Conservation (phyloP, 257 asterid genomes). For the Forsythia suspensa region DNA sequence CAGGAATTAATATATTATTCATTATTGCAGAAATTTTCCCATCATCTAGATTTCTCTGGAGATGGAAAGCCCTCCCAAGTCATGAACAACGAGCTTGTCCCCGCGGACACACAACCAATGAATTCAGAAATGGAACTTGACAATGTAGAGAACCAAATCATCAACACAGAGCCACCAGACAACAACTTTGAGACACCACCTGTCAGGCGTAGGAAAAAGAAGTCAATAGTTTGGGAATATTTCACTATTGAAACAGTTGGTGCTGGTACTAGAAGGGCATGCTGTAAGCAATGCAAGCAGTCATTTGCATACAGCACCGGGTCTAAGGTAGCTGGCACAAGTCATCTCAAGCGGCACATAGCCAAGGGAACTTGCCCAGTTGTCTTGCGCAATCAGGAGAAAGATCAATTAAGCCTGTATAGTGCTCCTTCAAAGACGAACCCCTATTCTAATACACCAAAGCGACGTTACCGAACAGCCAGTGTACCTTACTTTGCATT, state of each 20-base stretch:
- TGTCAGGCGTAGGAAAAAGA: slow-evolving; percentile 77
- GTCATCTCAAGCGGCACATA: slow-evolving; percentile 97
- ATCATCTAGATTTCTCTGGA: slow-evolving; percentile 24
- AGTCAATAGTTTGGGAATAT: slow-evolving; percentile 97
- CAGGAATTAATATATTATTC: background rate
- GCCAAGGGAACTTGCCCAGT: slow-evolving; percentile 92
- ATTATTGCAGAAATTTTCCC: slow-evolving; percentile 19
- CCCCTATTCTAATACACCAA: slow-evolving; percentile 55
- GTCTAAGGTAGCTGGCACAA: slow-evolving; percentile 92
- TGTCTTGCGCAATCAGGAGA: slow-evolving; percentile 66
- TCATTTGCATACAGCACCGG: slow-evolving; percentile 98
- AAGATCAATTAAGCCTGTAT: slow-evolving; percentile 44
- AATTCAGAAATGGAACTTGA: slow-evolving; percentile 53
- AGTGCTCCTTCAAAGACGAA: slow-evolving; percentile 76
- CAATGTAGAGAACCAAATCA: slow-evolving; percentile 31
- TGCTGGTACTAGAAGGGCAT: slow-evolving; percentile 79
- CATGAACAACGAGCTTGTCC: slow-evolving; percentile 55
- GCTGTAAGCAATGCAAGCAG: slow-evolving; percentile 96
- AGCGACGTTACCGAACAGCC: slow-evolving; percentile 68
- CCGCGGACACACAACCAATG: slow-evolving; percentile 44
- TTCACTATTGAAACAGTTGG: slow-evolving; percentile 83
- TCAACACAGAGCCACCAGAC: slow-evolving; percentile 35
- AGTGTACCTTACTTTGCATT: slow-evolving; percentile 55
- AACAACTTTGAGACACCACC: slow-evolving; percentile 36
- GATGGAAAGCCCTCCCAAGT: slow-evolving; percentile 36